Conservation (phyloP, 1,139 yeast genomes). For the Magnusiomyces starmeri region DNA sequence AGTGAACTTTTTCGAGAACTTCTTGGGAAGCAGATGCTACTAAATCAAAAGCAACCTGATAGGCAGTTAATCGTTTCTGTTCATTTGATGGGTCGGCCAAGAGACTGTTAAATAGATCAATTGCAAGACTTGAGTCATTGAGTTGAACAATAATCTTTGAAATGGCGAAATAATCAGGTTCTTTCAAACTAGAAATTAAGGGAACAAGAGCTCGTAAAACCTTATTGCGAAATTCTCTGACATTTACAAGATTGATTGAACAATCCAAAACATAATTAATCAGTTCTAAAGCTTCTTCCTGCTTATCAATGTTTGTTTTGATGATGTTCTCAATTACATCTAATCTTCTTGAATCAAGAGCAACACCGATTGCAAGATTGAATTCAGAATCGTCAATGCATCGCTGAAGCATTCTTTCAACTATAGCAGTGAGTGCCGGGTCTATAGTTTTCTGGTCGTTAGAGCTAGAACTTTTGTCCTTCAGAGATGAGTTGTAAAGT, state of each 20-base stretch:
- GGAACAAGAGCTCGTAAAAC: conserved; percentile 59
- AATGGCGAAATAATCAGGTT: conserved; percentile 69
- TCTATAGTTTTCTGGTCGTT: conserved; percentile 39
- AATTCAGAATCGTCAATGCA: conserved; percentile 67
- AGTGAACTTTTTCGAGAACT: conserved; percentile 56
- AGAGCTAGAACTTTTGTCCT: conserved; percentile 15
- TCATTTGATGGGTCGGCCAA: conserved; percentile 35
- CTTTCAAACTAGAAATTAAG: conserved; percentile 49
- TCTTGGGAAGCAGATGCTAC: conserved; percentile 93
- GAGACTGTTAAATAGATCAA: conserved; percentile 56
- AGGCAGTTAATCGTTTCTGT: conserved; percentile 52
- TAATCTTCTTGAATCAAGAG: conserved; percentile 79
- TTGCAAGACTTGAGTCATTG: conserved; percentile 67
- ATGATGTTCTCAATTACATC: conserved; percentile 70
- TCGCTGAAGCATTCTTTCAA: conserved; percentile 78
- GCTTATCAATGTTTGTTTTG: conserved; percentile 35
- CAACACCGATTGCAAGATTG: conserved; percentile 82
- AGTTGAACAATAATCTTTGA: conserved; percentile 85
- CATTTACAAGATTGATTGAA: conserved; percentile 57
- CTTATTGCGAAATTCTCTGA: conserved; percentile 56
- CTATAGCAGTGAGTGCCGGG: conserved; percentile 56
- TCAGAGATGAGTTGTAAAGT: conserved; percentile 39
- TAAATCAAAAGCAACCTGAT: conserved; percentile 92
- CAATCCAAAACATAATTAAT: conserved; percentile 74
- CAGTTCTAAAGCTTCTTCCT: conserved; percentile 42